These are phyloP conservation scores for Aspergillus funiculosus DNA, from an alignment of 495 filamentous ascomycete genomes.

Conservation along the genomic window DNA sequence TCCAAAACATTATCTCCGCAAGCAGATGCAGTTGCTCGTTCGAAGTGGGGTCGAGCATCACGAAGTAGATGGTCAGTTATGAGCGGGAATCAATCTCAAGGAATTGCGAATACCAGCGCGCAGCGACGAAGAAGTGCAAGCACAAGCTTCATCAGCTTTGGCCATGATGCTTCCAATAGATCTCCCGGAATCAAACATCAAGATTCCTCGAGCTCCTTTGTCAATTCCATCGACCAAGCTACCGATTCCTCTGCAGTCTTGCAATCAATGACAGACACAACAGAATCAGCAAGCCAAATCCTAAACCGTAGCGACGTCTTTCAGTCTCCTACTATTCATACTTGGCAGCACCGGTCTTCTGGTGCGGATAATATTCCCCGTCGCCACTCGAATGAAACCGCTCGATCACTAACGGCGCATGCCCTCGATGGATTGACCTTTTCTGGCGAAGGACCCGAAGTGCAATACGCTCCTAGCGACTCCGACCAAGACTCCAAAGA, in stretches of 20 bases:
- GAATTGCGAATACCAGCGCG: constrained; percentile 4
- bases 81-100: constrained; percentile 25
- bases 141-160: constrained; percentile 44
- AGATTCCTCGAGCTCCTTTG: constrained; percentile 71
- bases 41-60: constrained; percentile 18
- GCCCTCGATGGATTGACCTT: constrained; percentile 7
- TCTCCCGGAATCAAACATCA: constrained; percentile 48
- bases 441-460: constrained; percentile 14
- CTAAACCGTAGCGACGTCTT: constrained; percentile 83
- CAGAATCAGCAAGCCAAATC: constrained; percentile 83
- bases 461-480: constrained; percentile 15
- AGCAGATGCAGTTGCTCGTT: constrained; percentile 16
- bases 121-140: constrained; percentile 53
- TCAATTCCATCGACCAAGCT: constrained; percentile 63
- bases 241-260: constrained; percentile 62
- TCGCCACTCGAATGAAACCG: constrained; percentile 41
- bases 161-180: constrained; percentile 25
- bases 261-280: constrained; percentile 69
- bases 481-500: constrained; percentile 23
- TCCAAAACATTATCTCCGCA: constrained; percentile 23
- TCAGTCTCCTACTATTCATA: constrained; percentile 68
- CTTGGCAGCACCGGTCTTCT: constrained; percentile 30
- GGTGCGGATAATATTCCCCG: constrained; percentile 22
- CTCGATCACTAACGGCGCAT: constrained; percentile 27
- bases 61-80: constrained; percentile 30